phyloP scores from a whole-genome alignment of 106 monocot species.

The Alisma plantagoaquatica region DNA sequence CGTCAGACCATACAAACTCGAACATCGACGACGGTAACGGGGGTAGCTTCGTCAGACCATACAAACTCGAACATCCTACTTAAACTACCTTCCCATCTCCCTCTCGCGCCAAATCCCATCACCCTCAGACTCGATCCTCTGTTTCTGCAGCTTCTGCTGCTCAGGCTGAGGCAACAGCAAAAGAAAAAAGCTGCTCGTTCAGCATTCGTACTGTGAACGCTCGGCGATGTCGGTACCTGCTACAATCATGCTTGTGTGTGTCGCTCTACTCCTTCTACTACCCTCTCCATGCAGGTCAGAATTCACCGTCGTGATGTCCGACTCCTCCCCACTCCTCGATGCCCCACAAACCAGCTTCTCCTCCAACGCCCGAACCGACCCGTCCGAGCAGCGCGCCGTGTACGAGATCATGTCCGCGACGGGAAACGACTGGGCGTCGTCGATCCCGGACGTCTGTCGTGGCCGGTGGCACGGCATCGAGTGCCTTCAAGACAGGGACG shows the following conservation, averaged over 20 bases:
- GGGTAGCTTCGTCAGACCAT: no score
- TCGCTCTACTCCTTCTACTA: not conserved
- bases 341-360: constrained; percentile 47
- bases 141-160: no score
- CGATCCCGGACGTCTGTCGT: constrained; percentile 70
- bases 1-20: no score
- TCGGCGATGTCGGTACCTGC: no score
- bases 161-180: no score
- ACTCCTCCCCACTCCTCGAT: constrained; percentile 49
- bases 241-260: not conserved
- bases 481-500: constrained; percentile 56
- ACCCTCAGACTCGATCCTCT: no score
- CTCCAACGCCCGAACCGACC: constrained; percentile 53
- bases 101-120: no score
- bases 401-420: constrained; percentile 78
- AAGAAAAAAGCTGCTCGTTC: no score
- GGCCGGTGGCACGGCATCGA: constrained; percentile 97
- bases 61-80: no score
- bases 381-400: constrained; percentile 65
- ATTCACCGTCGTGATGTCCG: constrained; percentile 44
- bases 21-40: no score
- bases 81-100: no score
- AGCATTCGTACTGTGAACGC: no score
- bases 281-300: constrained; percentile 11
- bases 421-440: constrained; percentile 72